These are phyloP conservation scores for Geotrichum phurueaensis DNA, from an alignment of 1,139 yeast genomes.

Conservation along the genomic window DNA sequence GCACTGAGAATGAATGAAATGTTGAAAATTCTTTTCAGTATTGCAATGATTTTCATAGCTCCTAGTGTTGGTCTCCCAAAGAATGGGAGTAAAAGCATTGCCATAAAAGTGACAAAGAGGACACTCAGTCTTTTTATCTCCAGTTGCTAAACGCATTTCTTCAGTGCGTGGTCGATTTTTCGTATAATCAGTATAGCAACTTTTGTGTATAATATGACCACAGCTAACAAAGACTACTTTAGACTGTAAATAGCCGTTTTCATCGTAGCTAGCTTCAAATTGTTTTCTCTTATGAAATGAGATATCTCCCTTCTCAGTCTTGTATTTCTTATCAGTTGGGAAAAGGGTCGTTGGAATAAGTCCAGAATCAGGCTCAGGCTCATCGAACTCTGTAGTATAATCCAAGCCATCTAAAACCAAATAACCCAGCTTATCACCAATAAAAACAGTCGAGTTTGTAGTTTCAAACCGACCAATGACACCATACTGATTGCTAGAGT, in stretches of 20 bases:
- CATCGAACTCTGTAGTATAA: background rate
- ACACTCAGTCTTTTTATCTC: slow-evolving; percentile 48
- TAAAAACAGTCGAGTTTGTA: background rate
- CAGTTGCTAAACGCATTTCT: background rate
- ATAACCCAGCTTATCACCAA: background rate
- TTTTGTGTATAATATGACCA: slow-evolving; percentile 89
- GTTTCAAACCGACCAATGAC: slow-evolving; percentile 42
- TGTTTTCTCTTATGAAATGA: background rate
- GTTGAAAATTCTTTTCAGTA: too few species aligned
- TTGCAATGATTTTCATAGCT: slow-evolving; percentile 19
- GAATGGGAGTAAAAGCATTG: slow-evolving; percentile 72
- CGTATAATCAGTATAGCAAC: slow-evolving; percentile 64
- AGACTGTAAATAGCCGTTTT: background rate
- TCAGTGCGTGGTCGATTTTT: slow-evolving; percentile 46
- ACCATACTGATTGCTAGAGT: slow-evolving; percentile 68
- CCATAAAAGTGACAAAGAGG: slow-evolving; percentile 87
- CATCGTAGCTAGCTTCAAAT: background rate
- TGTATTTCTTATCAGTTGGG: background rate
- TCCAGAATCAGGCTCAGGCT: background rate
- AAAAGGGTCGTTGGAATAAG: background rate
- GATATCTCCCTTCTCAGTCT: background rate
- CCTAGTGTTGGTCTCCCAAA: slow-evolving; percentile 37
- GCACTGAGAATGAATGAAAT: background rate
- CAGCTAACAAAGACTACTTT: slow-evolving; percentile 47
- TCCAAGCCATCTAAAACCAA: background rate